Evolutionary conservation across 306 rosid genomes (phyloP).

Genomic region (Quercus cerris): DNA sequence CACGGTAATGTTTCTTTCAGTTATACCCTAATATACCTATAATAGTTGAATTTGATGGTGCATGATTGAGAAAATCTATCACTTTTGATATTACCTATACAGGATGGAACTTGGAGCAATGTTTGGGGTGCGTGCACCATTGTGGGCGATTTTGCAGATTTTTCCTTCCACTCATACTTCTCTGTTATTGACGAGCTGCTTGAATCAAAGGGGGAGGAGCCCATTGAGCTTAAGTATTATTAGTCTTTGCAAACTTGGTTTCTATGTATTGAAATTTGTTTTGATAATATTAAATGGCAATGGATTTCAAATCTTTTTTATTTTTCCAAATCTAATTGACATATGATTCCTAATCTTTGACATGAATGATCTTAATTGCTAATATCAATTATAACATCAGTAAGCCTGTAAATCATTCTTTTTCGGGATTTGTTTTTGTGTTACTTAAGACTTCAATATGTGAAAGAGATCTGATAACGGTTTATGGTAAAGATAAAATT

Average conservation of each 20-base stretch:
- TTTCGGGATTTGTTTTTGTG: no score
- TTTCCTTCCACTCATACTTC: slow-evolving; percentile 30
- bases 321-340: no score
- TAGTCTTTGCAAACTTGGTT: background rate
- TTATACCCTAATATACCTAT: background rate
- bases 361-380: no score
- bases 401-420: no score
- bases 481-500: no score
- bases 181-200: slow-evolving; percentile 17
- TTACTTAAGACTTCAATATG: no score
- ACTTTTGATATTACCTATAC: background rate
- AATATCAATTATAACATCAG: no score
- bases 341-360: no score
- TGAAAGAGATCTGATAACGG: no score
- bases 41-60: background rate
- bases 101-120: slow-evolving; percentile 26
- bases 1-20: slow-evolving; percentile 9
- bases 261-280: background rate
- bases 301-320: background rate
- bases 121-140: slow-evolving; percentile 22
- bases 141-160: slow-evolving; percentile 23
- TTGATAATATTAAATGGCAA: background rate
- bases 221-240: slow-evolving; percentile 16
- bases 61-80: background rate
- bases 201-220: slow-evolving; percentile 13